Conservation (phyloP, 768 basidiomycete genomes). For the Tylopilus sp. region DNA sequence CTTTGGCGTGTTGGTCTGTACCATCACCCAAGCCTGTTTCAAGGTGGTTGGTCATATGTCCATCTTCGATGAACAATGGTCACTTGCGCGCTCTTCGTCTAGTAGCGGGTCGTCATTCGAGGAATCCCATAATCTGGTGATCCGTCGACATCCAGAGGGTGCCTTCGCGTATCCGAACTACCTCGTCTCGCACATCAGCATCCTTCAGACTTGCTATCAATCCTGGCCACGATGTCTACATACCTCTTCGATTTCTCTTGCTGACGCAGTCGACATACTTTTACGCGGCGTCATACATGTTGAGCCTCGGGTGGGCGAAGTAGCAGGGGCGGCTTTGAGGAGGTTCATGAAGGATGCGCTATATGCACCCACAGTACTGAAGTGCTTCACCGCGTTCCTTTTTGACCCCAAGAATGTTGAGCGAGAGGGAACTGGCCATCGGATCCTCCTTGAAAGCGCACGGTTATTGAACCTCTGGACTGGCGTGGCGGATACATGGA, state of each 20-base stretch:
- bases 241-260: slow-evolving; percentile 44
- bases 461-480: slow-evolving; percentile 73
- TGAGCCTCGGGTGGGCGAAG: slow-evolving; percentile 70
- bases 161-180: slow-evolving; percentile 63
- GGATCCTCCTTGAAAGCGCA: slow-evolving; percentile 63
- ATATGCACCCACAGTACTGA: slow-evolving; percentile 55
- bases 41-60: slow-evolving; percentile 71
- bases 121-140: slow-evolving; percentile 63
- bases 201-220: slow-evolving; percentile 75
- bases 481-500: slow-evolving; percentile 67
- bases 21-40: slow-evolving; percentile 57
- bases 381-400: slow-evolving; percentile 65
- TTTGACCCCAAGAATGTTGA: slow-evolving; percentile 66
- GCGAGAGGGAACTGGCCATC: slow-evolving; percentile 59
- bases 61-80: slow-evolving; percentile 84
- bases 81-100: slow-evolving; percentile 45
- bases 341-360: slow-evolving; percentile 64
- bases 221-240: slow-evolving; percentile 83
- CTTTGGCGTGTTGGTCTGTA: slow-evolving; percentile 53
- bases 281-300: slow-evolving; percentile 82
- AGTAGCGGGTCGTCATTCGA: slow-evolving; percentile 51
- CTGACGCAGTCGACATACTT: slow-evolving; percentile 73
- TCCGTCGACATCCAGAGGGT: slow-evolving; percentile 65
- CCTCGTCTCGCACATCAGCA: slow-evolving; percentile 57
- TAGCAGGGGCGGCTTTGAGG: slow-evolving; percentile 62